phyloP scores from a whole-genome alignment of 768 basidiomycete species.

The Phaeotremella fagi region DNA sequence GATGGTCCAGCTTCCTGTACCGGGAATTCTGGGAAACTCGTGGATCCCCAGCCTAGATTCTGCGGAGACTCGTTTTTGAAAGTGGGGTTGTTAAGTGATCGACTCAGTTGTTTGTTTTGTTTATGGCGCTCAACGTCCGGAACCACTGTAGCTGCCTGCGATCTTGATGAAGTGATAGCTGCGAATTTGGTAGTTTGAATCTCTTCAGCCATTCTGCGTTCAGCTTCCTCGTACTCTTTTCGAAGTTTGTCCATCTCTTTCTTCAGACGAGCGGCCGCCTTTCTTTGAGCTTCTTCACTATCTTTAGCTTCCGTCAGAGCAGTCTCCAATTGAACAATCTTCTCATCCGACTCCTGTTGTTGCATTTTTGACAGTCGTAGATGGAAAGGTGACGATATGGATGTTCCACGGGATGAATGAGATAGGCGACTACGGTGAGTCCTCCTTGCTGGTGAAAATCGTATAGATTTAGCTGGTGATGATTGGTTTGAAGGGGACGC shows the following conservation, averaged over 20 bases:
- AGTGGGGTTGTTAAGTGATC: no score
- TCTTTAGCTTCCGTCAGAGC: conserved; percentile 32
- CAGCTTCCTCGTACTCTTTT: conserved; percentile 24
- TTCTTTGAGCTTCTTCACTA: conserved; percentile 32
- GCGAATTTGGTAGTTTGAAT: background rate
- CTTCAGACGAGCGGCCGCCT: conserved; percentile 22
- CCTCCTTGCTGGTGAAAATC: background rate
- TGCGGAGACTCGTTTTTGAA: no score
- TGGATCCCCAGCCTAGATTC: conserved; percentile 22
- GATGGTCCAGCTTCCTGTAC: background rate
- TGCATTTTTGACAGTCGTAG: conserved; percentile 9
- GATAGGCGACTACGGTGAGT: background rate
- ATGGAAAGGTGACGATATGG: conserved; percentile 1
- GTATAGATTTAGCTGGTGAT: background rate
- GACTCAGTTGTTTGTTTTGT: no score
- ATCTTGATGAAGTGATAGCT: no score
- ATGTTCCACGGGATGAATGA: conserved; percentile 1
- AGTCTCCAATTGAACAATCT: conserved; percentile 23
- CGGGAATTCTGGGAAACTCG: conserved; percentile 15
- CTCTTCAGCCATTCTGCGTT: conserved; percentile 12
- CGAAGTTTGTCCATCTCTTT: conserved; percentile 34
- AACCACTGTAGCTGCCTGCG: no score
- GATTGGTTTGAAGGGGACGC: background rate
- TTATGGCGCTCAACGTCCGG: no score
- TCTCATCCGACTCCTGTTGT: conserved; percentile 25